A percentile compares a stretch with the other conserved stretches of the same genome.
Conservation (phyloP, 495 filamentous ascomycete species). For the Penicillium cinerascens region DNA sequence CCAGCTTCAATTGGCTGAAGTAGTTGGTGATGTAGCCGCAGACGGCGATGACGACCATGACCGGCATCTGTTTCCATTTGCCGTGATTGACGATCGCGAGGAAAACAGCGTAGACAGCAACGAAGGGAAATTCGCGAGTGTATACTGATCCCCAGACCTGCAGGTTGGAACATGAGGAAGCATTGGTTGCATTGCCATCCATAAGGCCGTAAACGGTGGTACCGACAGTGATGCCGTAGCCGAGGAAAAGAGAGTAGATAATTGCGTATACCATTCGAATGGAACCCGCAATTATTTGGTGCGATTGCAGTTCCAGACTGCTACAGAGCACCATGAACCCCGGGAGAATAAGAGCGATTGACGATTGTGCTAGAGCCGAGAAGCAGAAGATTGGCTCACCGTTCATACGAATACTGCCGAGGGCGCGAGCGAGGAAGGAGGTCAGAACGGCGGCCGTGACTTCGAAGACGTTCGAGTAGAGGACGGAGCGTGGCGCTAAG, state of each 20-base stretch:
- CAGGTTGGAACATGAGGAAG: conserved; percentile 59
- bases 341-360: conserved; percentile 88
- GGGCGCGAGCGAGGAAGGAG: conserved; percentile 79
- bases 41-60: conserved; percentile 80
- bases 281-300: conserved; percentile 82
- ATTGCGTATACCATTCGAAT: conserved; percentile 95
- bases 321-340: conserved; percentile 82
- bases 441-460: conserved; percentile 81
- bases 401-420: conserved; percentile 66
- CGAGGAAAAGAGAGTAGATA: conserved; percentile 91
- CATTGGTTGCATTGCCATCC: conserved; percentile 68
- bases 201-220: conserved; percentile 85
- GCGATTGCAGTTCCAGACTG: conserved; percentile 82
- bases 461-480: conserved; percentile 84
- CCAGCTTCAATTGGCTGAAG: conserved; percentile 68
- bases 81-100: conserved; percentile 85
- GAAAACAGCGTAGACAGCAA: conserved; percentile 74
- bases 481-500: conserved; percentile 71
- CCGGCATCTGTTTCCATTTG: conserved; percentile 83
- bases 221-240: conserved; percentile 92
- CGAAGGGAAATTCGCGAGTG: conserved; percentile 55
- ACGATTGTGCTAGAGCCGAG: conserved; percentile 83
- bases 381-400: conserved; percentile 75
- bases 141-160: conserved; percentile 43
- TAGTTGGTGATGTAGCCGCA: conserved; percentile 81